These are phyloP conservation scores for Cicer pinnatifidum DNA, from an alignment of 306 rosid genomes.

Conservation along the genomic window DNA sequence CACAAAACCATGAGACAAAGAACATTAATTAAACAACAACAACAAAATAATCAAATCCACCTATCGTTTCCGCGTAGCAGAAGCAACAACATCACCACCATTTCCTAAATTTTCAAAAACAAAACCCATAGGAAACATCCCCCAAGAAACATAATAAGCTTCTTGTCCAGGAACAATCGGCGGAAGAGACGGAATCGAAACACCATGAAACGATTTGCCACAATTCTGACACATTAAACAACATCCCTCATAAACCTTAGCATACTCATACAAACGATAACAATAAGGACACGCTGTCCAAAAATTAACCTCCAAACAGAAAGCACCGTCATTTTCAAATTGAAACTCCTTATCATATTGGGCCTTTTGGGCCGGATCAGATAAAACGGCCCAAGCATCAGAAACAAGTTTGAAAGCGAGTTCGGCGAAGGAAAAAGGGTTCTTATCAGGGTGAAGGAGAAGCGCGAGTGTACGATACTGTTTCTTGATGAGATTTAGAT, in stretches of 20 bases:
- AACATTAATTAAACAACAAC: background rate
- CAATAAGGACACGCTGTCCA: constrained; percentile 99
- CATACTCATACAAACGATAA: constrained; percentile 71
- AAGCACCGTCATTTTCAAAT: background rate
- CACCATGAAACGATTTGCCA: constrained; percentile 69
- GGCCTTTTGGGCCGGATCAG: constrained; percentile 63
- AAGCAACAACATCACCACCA: constrained; percentile 5
- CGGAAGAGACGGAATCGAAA: constrained; percentile 57
- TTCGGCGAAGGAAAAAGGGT: constrained; percentile 66
- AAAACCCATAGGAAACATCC: constrained; percentile 76
- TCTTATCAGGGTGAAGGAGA: constrained; percentile 86
- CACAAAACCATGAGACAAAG: background rate
- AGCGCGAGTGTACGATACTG: constrained; percentile 80
- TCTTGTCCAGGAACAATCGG: constrained; percentile 78
- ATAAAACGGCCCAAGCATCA: constrained; percentile 80
- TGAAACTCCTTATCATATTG: constrained; percentile 54
- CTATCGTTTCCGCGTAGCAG: constrained; percentile 51
- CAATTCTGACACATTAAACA: constrained; percentile 88
- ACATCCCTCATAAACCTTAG: constrained; percentile 71
- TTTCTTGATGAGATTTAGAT: constrained; percentile 59
- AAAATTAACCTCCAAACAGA: constrained; percentile 47
- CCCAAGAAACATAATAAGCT: constrained; percentile 87
- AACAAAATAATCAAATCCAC: constrained; percentile 30
- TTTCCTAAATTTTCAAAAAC: constrained; percentile 42
- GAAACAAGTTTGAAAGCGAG: constrained; percentile 78